Conservation (phyloP, 495 filamentous ascomycete species). For the Astrocystis sublimbata region DNA sequence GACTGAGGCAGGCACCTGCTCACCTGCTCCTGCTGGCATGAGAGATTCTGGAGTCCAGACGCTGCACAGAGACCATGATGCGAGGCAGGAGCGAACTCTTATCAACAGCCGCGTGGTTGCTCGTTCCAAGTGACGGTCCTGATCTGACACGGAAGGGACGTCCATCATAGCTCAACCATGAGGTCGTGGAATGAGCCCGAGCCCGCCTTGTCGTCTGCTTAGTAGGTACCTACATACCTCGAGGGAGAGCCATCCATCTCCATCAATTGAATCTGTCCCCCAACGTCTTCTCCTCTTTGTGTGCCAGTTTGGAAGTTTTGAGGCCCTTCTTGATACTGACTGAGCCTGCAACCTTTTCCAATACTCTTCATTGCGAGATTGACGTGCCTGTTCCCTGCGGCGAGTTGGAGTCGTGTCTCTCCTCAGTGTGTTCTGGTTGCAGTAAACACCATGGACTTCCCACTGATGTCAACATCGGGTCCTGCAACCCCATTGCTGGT, state of each 20-base stretch:
- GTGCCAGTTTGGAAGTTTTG: not conserved
- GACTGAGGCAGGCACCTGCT: no score
- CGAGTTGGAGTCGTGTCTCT: no score
- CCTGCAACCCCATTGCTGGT: not conserved
- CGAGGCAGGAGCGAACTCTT: not conserved
- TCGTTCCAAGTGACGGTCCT: not conserved
- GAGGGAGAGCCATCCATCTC: not conserved
- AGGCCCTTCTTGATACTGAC: no score
- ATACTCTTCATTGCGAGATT: not conserved
- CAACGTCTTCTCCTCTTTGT: not conserved
- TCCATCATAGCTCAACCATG: not conserved
- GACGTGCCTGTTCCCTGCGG: no score
- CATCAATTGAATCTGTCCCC: not conserved
- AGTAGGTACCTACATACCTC: no score
- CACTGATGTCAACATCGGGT: not conserved
- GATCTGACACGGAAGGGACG: constrained; percentile 6
- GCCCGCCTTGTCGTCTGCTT: not conserved
- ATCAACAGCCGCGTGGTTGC: not conserved
- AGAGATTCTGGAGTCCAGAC: no score
- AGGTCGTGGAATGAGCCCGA: not conserved
- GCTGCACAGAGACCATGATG: no score
- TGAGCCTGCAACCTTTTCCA: no score
- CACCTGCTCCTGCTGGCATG: no score
- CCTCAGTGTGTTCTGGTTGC: not conserved
- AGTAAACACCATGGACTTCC: not conserved